Evolutionary conservation across 306 rosid species (phyloP), one percentile per base, ranked within the genome.

Genomic region (Sicyos edulis): DNA sequence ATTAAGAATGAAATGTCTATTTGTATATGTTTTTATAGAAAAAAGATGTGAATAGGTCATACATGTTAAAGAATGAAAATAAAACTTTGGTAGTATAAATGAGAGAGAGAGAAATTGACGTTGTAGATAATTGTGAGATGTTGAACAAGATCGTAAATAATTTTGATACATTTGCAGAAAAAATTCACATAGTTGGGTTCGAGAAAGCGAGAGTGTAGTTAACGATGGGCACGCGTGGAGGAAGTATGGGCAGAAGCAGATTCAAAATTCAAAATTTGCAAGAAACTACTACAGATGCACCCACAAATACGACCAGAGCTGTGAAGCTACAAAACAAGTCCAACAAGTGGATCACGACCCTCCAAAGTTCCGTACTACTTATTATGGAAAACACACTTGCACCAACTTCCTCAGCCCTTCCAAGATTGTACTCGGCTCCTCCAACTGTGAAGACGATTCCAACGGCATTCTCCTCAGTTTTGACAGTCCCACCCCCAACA

Each of bases 261-360:
- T 74, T 54, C 78, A 62, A 10, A 51, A 74, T 17, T 62, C 78
- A 1, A 26, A 26, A 32, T 63, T 11, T 8, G 72, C 78, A 2
- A 51, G 78, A 50, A 81, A 74, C 77, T 92, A 92, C 77, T 92
- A 49, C 17, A 83, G 96, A 58, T 92, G 97, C 82, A 88, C 91
- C 16, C 92, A 88, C 79, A 92, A 86, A 78, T 57, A 3, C 70
- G 96, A 89, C 0, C 95, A 92, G 29, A 54, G 60, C 12, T 92
- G 97, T 65, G 71, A n/a, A 70, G 97, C 97, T 60, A 89, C 76
- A 24, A 92, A 89, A 68, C 96, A 89, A 3, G 91, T 92, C 5
- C 96, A 92, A 55, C 72, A 15, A 81, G 64, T 92, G n/a, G 75
- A 81, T 67, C 88, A 85, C 2, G 53, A 86, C 8, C 91, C 96